phyloP scores from a whole-genome alignment of 768 basidiomycete genomes.

The Boletus rufocinnamomeus region DNA sequence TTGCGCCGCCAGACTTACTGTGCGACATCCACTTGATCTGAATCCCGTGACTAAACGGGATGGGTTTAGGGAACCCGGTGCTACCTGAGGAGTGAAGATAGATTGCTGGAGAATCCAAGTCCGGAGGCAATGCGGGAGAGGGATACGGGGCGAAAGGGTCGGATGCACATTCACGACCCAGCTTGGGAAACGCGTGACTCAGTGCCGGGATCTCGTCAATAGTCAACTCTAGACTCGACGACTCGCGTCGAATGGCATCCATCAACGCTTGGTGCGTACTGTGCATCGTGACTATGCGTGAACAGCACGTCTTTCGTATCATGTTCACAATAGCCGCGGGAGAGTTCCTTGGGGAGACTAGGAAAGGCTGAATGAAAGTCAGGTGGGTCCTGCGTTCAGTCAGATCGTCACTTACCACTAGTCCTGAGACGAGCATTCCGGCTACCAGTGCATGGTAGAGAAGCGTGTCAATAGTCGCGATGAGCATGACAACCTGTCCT shows the following conservation, averaged over 20 bases:
- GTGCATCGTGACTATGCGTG: conserved; percentile 17
- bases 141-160: conserved; percentile 19
- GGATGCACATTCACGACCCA: conserved; percentile 20
- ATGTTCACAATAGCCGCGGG: conserved; percentile 21
- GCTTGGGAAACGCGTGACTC: conserved; percentile 36
- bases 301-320: conserved; percentile 23
- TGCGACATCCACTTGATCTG: conserved; percentile 37
- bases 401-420: conserved; percentile 25
- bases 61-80: conserved; percentile 49
- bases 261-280: conserved; percentile 14
- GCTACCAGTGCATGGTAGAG: conserved; percentile 30
- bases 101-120: conserved; percentile 14
- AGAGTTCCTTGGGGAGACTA: conserved; percentile 26
- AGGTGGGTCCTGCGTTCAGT: not conserved
- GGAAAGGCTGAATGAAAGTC: conserved; percentile 23
- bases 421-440: conserved; percentile 33
- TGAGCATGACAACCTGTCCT: conserved; percentile 33
- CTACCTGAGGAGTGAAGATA: conserved; percentile 37
- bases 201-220: conserved; percentile 22
- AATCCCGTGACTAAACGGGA: conserved; percentile 35
- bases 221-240: not conserved
- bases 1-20: conserved; percentile 25
- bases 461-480: conserved; percentile 35
- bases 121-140: conserved; percentile 1
- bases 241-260: conserved; percentile 8